Evolutionary conservation across 2,329 filamentous ascomycete genomes (phyloP).

Genomic region (Aquanectria penicillioides): DNA sequence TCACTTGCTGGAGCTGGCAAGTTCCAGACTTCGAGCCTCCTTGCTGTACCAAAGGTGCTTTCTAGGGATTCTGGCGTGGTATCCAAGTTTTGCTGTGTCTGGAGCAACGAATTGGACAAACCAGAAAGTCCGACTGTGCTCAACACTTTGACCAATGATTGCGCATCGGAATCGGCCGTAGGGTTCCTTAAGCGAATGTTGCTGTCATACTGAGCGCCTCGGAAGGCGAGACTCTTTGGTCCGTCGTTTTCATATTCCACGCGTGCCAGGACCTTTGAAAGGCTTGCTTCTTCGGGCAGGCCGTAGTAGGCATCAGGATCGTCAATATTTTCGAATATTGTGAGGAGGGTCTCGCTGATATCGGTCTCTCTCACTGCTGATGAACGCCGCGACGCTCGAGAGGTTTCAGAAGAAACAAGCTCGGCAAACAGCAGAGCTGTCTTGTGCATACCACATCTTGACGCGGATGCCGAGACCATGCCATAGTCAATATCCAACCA

Average conservation of each 20-base stretch:
- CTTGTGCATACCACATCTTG: conserved; percentile 84
- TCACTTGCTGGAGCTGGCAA: conserved; percentile 75
- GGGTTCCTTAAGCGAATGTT: conserved; percentile 73
- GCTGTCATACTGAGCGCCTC: conserved; percentile 90
- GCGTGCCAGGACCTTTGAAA: conserved; percentile 81
- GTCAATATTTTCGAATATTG: conserved; percentile 91
- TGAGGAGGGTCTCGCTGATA: conserved; percentile 76
- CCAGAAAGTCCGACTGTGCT: conserved; percentile 86
- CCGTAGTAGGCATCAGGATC: conserved; percentile 98
- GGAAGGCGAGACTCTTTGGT: conserved; percentile 86
- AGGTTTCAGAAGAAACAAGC: conserved; percentile 67
- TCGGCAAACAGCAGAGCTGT: conserved; percentile 87
- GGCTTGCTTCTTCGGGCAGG: conserved; percentile 78
- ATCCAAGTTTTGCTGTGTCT: conserved; percentile 70
- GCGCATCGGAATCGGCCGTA: conserved; percentile 66
- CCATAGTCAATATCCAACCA: conserved; percentile 90
- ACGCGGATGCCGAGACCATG: conserved; percentile 76
- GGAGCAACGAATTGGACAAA: conserved; percentile 81
- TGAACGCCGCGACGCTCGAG: conserved; percentile 72
- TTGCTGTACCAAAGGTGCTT: conserved; percentile 80
- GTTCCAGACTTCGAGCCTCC: conserved; percentile 91
- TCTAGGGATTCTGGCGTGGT: conserved; percentile 69
- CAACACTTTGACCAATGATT: conserved; percentile 79
- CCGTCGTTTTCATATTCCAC: conserved; percentile 92
- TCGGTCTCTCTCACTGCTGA: conserved; percentile 65